Evolutionary conservation across 2,329 filamentous ascomycete genomes (phyloP).

Genomic region (Colletotrichum chrysophilum): DNA sequence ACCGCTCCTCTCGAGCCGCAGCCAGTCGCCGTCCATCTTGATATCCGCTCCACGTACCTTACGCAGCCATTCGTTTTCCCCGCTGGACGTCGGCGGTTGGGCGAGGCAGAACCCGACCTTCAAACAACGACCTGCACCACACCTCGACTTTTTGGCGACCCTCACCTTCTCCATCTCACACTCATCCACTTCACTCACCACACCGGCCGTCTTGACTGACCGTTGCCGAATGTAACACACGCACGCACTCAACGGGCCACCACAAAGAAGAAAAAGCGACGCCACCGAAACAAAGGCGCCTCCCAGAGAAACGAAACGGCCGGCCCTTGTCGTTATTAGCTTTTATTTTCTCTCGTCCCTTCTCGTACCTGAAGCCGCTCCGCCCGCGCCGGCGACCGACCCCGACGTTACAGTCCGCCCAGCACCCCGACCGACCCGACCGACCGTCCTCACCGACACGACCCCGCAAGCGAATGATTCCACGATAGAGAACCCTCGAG

Average conservation of each 20-base stretch:
- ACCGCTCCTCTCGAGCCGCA: not conserved
- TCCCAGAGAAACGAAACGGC: not conserved
- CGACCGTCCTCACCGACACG: not conserved
- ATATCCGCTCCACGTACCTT: not conserved
- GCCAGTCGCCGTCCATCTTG: not conserved
- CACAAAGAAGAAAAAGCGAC: not conserved
- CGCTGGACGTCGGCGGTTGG: not conserved
- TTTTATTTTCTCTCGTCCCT: not conserved
- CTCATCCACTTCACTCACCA: not conserved
- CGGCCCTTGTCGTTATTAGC: not conserved
- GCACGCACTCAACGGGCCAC: not conserved
- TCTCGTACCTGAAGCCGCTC: not conserved
- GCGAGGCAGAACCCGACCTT: not conserved
- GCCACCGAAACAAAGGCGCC: not conserved
- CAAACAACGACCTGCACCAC: not conserved
- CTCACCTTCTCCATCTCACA: not conserved
- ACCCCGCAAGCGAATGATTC: not conserved
- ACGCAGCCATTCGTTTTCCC: not conserved
- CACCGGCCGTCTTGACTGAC: not conserved
- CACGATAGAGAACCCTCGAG: slow-evolving; percentile 2
- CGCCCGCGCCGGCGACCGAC: not conserved
- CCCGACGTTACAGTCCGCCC: not conserved
- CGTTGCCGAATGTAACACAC: not conserved
- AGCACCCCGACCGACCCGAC: not conserved
- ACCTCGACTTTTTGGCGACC: not conserved